Base-by-base conservation (phyloP, 176 grass and related monocot species). In the Ampelocalamus luodianensis region DNA sequence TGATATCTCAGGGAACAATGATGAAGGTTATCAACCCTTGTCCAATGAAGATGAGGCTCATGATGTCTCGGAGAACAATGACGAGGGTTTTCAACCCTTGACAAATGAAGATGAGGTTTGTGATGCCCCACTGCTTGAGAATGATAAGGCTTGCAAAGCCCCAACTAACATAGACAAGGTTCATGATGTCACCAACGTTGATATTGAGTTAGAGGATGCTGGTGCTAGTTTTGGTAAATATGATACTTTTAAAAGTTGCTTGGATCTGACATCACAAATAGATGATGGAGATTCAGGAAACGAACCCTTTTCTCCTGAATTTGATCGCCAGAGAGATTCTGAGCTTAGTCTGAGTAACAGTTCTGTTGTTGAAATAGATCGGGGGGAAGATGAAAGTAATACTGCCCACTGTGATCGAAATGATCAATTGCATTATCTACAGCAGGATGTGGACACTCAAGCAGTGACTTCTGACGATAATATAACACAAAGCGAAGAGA, bases 201-300 rank as follows among this genome's bases (percentile, higher is more conserved):
- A 83, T 51, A 60, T 56, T 72, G 22, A 77, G 5, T 74, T 58
- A 44, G 80, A 90, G 85, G 54, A 74, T 43, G 26, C 63, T 84
- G 27, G 62, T 74, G 44, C 71, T 60, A 88, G 62, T 81, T 82
- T 98, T 44, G 67, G 79, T 83, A 93, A 92, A 90, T 45, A 72
- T 76, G 97, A 99, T 24, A 83, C 79, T 22, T 99, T 99, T 80
- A 89, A 87, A 79, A 99, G 93, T 72, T 99, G 97, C 68, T 87
- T 96, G 60, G 97, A 99, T 94, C 76, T 99, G 40, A 86, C 79
- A 39, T 87, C 81, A 73, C 88, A 91, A 68, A 68, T 82, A 20
- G 86, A 94, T 65, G 87, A 88, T 10, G 85, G 55, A 45, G 88
- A 96, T 82, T 89, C 71, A 43, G 90, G 74, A 86, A 88, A 88